Evolutionary conservation across 1,284 basidiomycete species (phyloP).

Genomic region (Pisolithus thermaeus): DNA sequence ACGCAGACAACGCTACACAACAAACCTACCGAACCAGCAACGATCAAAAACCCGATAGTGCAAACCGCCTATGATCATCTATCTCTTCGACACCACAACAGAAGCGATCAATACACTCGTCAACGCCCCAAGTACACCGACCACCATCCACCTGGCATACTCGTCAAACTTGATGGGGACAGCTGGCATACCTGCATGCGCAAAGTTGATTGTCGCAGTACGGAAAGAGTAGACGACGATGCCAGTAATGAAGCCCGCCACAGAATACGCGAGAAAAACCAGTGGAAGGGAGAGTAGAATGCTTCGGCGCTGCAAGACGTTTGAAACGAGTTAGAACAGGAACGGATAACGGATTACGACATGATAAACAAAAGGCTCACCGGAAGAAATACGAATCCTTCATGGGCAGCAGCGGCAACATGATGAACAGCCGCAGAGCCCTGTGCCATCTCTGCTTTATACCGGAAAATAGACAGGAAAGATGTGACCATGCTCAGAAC

Average conservation of each 20-base stretch:
- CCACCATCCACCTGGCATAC: slow-evolving; percentile 55
- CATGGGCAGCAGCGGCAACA: slow-evolving; percentile 38
- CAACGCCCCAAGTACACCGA: slow-evolving; percentile 56
- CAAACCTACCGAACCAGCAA: no score
- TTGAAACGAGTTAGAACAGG: neutral
- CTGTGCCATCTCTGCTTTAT: slow-evolving; percentile 56
- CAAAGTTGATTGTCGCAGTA: slow-evolving; percentile 34
- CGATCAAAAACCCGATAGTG: no score
- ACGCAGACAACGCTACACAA: no score
- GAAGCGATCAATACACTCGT: slow-evolving; percentile 56
- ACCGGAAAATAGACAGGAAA: slow-evolving; percentile 59
- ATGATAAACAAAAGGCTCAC: slow-evolving; percentile 31
- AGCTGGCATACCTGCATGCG: slow-evolving; percentile 25
- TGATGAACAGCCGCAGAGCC: slow-evolving; percentile 27
- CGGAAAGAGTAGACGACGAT: slow-evolving; percentile 62
- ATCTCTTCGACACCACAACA: slow-evolving; percentile 28
- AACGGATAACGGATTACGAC: neutral
- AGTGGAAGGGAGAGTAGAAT: slow-evolving; percentile 66
- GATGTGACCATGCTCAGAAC: slow-evolving; percentile 62
- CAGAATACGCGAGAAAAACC: slow-evolving; percentile 63
- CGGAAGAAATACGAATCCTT: slow-evolving; percentile 53
- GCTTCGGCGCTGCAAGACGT: slow-evolving; percentile 44
- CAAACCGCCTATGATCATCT: no score
- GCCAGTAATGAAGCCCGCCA: slow-evolving; percentile 59
- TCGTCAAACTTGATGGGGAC: slow-evolving; percentile 45